Base-by-base conservation (phyloP, 108 stramenopile species). In the Nitzschia sp. region DNA sequence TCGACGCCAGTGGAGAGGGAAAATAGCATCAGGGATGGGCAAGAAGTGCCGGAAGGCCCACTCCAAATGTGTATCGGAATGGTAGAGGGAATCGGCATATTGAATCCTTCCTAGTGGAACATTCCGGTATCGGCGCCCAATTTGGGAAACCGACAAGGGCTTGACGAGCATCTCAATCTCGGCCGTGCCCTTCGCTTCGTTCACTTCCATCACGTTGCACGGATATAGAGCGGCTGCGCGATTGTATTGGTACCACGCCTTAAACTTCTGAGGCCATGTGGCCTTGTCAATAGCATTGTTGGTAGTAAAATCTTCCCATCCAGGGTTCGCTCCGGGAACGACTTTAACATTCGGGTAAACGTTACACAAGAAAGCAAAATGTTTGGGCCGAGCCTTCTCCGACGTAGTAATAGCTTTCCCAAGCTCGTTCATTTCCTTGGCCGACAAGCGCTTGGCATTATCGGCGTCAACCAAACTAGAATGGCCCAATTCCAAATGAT, bases 1-100 rank as follows among this genome's bases (percentile, higher is more conserved):
- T 64, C 77, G 67, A 26, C 55, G 64, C 85, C 85, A 86, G 38
- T 32, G 13, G 23, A 64, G 28, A 5, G 82, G 82, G 42, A 77
- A 76, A 11, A 83, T 76, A 21, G 29, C 27, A 48, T 81, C 80
- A 1, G 75, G 71, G 33, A 81, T 51, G 27, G 59, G 48, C 34
- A 75, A 72, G 33, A 57, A 58, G 28, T 81, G 75, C 1, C 80
- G 75, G 62, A 81, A 81, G 25, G 71, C 60, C 24, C 30, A 4
- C 33, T 55, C 15, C 48, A 68, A 34, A 38, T 72, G 71, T 19
- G 64, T 60, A 68, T 81, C 75, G 19, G 74, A 65, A 31, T 64
- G 34, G 38, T 81, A 76, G 6, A 34, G 54, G 1, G 46, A 28
- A 46, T 72, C 42, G 28, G 34, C 54, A 49, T 55, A 76, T 11